These are phyloP conservation scores for Komagataella phaffii DNA, from an alignment of 805 yeast genomes.

Conservation along the genomic window DNA sequence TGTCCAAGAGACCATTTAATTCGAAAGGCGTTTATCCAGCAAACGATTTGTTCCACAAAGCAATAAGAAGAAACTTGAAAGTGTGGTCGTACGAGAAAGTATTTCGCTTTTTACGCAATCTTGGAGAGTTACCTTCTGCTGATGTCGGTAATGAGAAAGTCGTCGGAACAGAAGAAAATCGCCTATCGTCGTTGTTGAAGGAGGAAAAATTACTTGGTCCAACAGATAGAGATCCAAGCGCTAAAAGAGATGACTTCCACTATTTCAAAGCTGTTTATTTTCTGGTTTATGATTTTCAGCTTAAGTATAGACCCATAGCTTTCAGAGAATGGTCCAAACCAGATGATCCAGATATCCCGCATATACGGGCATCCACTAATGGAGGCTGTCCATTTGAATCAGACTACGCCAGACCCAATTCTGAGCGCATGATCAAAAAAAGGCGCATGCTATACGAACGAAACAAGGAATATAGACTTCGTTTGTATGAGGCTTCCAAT, in stretches of 20 bases:
- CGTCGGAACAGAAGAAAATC: constrained; percentile 10
- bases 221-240: constrained; percentile 77
- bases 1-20: constrained; percentile 46
- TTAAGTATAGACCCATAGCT: constrained; percentile 68
- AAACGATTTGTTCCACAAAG: constrained; percentile 59
- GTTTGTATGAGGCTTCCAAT: constrained; percentile 8
- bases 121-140: constrained; percentile 27
- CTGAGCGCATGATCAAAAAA: constrained; percentile 14
- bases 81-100: constrained; percentile 87
- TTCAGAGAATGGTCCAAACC: constrained; percentile 63
- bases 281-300: constrained; percentile 69
- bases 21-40: constrained; percentile 23
- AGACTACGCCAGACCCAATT: constrained; percentile 24
- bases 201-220: constrained; percentile 84
- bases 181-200: constrained; percentile 50
- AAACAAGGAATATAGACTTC: constrained; percentile 17
- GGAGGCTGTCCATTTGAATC: constrained; percentile 80
- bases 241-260: constrained; percentile 72
- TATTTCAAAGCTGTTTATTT: constrained; percentile 67
- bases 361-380: constrained; percentile 42
- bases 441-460: constrained; percentile 17
- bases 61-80: constrained; percentile 43
- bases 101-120: constrained; percentile 57
- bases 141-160: constrained; percentile 5
- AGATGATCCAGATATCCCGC: constrained; percentile 27